These are phyloP conservation scores for Echinosophora koreensis DNA, from an alignment of 306 rosid species.

Conservation along the genomic window DNA sequence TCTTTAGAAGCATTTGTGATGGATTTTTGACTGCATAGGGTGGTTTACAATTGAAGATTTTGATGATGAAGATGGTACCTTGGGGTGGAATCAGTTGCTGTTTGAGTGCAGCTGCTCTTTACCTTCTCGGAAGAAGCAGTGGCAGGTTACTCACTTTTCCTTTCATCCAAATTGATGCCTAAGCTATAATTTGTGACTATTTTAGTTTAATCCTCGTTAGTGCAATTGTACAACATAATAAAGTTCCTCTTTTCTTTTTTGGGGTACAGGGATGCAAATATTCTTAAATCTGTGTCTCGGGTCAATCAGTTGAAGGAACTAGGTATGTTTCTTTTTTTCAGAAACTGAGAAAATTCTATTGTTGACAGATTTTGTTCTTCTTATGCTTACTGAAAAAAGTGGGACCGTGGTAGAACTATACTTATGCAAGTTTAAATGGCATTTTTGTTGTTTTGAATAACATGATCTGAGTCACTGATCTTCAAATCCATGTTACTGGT, in stretches of 20 bases:
- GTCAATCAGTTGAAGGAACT: slow-evolving; percentile 88
- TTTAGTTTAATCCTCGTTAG: not conserved
- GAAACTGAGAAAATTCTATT: slow-evolving; percentile 6
- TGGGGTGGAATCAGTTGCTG: slow-evolving; percentile 98
- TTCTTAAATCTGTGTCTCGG: slow-evolving; percentile 81
- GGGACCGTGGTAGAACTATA: not conserved
- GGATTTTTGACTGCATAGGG: slow-evolving; percentile 24
- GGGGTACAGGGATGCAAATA: slow-evolving; percentile 78
- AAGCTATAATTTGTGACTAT: not conserved
- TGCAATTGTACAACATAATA: not conserved
- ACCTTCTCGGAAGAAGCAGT: slow-evolving; percentile 95
- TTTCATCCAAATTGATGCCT: not conserved
- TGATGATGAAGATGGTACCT: slow-evolving; percentile 73
- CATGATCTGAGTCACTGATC: slow-evolving; percentile 2
- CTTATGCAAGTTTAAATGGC: slow-evolving; percentile 1
- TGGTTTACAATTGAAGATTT: not conserved
- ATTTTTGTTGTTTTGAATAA: slow-evolving; percentile 25
- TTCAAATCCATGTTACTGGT: not conserved
- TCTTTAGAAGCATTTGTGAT: not conserved
- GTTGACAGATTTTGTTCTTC: slow-evolving; percentile 5
- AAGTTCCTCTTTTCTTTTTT: slow-evolving; percentile 36
- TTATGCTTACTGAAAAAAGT: slow-evolving; percentile 17
- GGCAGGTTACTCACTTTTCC: slow-evolving; percentile 64
- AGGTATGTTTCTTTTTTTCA: slow-evolving; percentile 61
- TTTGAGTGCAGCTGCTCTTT: slow-evolving; percentile 94